phyloP scores from a whole-genome alignment of 2,329 filamentous ascomycete genomes.

The Fusarium subtropicale region DNA sequence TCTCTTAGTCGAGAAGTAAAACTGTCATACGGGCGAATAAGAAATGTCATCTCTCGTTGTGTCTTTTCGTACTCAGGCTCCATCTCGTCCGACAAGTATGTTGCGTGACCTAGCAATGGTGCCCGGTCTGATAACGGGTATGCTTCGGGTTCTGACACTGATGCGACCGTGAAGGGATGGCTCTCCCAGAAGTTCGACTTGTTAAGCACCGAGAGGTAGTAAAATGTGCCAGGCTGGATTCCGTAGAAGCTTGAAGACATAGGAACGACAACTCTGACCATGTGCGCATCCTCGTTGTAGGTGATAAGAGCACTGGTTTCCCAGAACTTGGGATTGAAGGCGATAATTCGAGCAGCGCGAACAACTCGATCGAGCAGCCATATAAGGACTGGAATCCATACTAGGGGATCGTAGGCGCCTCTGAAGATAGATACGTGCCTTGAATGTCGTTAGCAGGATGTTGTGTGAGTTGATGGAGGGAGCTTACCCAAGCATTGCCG shows the following conservation, averaged over 20 bases:
- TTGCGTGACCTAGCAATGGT: neutral
- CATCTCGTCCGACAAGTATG: rapidly evolving
- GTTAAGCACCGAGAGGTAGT: conserved; percentile 58
- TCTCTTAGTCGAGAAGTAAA: conserved; percentile 50
- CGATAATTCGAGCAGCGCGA: neutral
- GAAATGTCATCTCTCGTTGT: conserved; percentile 52
- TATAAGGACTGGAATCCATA: neutral
- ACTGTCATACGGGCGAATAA: conserved; percentile 59
- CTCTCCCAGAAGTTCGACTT: conserved; percentile 58
- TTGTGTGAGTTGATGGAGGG: rapidly evolving
- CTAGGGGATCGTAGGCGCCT: conserved; percentile 57
- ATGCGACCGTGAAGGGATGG: conserved; percentile 62
- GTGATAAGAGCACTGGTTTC: neutral
- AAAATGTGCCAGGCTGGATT: conserved; percentile 57
- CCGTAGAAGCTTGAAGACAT: conserved; percentile 49
- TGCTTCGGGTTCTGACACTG: conserved; percentile 31
- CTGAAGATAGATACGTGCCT: conserved; percentile 65
- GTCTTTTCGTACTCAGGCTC: neutral
- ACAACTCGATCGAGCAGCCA: conserved; percentile 1
- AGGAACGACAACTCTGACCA: conserved; percentile 56
- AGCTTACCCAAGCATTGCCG: conserved; percentile 63
- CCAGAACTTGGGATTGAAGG: conserved; percentile 7
- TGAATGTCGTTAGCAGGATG: neutral
- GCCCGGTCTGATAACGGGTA: neutral
- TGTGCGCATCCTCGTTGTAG: conserved; percentile 49